Evolutionary conservation across 2,329 filamentous ascomycete genomes (phyloP), one percentile per base, ranked within the genome.

Genomic region (Microsporum audouinii): DNA sequence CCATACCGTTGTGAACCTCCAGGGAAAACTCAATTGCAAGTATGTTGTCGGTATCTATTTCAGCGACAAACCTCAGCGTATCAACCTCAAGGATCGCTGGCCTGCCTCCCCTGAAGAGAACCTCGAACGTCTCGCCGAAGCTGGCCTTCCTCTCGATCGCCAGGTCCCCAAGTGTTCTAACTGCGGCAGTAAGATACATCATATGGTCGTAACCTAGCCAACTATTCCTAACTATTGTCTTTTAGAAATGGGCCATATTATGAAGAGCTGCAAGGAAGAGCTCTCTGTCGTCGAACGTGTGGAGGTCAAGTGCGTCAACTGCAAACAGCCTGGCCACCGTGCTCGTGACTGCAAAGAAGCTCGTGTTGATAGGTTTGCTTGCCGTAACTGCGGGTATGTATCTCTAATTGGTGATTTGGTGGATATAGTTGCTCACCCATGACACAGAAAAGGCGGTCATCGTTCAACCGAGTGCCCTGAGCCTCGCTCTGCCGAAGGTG

Each of bases 301-400:
- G 17, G 72, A 75, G 56, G 75, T 82, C 62, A 77, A 76, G 55
- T 83, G 81, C 67, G 72, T 74, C 60, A 79, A 81, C 64, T 83
- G 80, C 65, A 71, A 68, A 23, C 71, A 73, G 29, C 58, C 70
- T 14, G 79, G 79, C 17, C 79, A 81, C 66, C 76, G 78, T 63
- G 75, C 74, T 65, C 78, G 78, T 58, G 78, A 80, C 63, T 80
- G 78, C 66, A 66, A 68, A 6, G 67, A 75, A 60, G 58, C 67
- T 23, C 77, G 76, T 56, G 67, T 66, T 51, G 71, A 74, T 63
- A 70, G 68, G 58, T 72, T 68, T 59, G 71, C 73, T 33, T 84
- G 81, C 70, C 81, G 79, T 66, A 80, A 83, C 62, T 83, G 81
- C 72, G 77, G 79, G 69, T 77, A 70, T 59, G 72, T 31, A 36